These are phyloP conservation scores for Aspergillus awamori DNA, from an alignment of 2,329 filamentous ascomycete genomes.

Conservation along the genomic window DNA sequence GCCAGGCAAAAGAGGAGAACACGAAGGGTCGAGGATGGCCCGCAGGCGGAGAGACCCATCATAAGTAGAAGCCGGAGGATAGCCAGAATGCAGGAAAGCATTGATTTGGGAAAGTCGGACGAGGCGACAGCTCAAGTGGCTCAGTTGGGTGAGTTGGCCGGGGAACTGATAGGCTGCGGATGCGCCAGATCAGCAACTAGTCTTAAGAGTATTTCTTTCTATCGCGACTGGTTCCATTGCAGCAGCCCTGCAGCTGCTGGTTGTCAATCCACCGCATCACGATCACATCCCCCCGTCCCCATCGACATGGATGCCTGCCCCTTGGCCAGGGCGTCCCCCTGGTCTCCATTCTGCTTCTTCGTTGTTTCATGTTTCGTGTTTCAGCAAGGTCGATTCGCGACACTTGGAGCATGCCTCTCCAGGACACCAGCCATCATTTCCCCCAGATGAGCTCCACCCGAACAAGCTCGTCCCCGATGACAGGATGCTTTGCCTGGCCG, in stretches of 20 bases:
- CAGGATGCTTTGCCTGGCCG: neutral
- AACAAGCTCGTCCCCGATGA: neutral
- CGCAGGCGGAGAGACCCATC: no score
- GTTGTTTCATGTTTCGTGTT: neutral
- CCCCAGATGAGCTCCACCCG: neutral
- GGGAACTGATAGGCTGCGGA: neutral
- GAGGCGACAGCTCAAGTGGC: neutral
- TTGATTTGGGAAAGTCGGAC: neutral
- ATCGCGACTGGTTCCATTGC: neutral
- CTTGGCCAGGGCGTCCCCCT: neutral
- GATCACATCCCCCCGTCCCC: neutral
- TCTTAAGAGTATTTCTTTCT: no score
- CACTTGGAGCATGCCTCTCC: neutral
- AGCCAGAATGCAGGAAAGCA: no score
- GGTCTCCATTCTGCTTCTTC: neutral
- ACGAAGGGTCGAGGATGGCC: no score
- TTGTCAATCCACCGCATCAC: neutral
- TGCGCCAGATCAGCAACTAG: slow-evolving; percentile 1
- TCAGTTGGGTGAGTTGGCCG: neutral
- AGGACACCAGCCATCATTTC: no score
- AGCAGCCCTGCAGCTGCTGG: neutral
- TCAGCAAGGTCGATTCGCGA: neutral
- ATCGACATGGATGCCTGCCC: no score
- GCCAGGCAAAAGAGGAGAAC: no score
- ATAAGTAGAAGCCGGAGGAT: no score